Percentiles rank a stretch among this genome's conserved stretches.
Evolutionary conservation across 495 filamentous ascomycete species (phyloP).

Genomic region (Penicillium odoratum): DNA sequence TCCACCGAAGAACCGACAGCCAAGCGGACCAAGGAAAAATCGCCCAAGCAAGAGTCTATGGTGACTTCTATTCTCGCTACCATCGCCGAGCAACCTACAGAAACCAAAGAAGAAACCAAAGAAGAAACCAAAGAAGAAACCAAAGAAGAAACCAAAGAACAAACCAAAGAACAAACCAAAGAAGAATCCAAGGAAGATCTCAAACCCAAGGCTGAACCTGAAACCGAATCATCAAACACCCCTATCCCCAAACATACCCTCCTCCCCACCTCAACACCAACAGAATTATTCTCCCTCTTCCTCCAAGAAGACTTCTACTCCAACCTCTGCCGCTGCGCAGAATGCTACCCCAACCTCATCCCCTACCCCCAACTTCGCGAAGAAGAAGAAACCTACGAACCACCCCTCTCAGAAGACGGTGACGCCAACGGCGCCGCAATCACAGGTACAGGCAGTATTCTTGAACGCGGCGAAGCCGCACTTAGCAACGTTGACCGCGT

Average conservation of each 20-base stretch:
- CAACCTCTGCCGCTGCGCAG: constrained; percentile 72
- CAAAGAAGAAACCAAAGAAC: background rate
- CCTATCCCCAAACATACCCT: constrained; percentile 40
- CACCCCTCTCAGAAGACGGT: constrained; percentile 69
- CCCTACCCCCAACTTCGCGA: constrained; percentile 79
- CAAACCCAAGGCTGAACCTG: background rate
- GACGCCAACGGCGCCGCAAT: constrained; percentile 47
- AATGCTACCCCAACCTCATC: constrained; percentile 72
- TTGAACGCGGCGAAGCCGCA: constrained; percentile 87
- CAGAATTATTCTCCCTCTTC: constrained; percentile 73
- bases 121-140: background rate
- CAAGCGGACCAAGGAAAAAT: constrained; percentile 61
- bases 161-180: background rate
- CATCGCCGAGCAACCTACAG: constrained; percentile 22
- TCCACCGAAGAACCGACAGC: constrained; percentile 35
- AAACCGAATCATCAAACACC: constrained; percentile 19
- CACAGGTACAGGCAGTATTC: constrained; percentile 67
- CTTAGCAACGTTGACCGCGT: constrained; percentile 89
- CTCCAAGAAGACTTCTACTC: constrained; percentile 72
- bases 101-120: constrained; percentile 3
- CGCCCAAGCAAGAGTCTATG: constrained; percentile 3
- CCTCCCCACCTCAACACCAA: constrained; percentile 50
- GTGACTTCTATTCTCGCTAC: constrained; percentile 15
- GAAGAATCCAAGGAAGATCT: background rate
- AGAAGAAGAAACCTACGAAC: constrained; percentile 90